Percentiles rank a stretch among this genome's conserved stretches.
Evolutionary conservation across 202 grass and related monocot species (phyloP).

Genomic region (Digitaria exilis): DNA sequence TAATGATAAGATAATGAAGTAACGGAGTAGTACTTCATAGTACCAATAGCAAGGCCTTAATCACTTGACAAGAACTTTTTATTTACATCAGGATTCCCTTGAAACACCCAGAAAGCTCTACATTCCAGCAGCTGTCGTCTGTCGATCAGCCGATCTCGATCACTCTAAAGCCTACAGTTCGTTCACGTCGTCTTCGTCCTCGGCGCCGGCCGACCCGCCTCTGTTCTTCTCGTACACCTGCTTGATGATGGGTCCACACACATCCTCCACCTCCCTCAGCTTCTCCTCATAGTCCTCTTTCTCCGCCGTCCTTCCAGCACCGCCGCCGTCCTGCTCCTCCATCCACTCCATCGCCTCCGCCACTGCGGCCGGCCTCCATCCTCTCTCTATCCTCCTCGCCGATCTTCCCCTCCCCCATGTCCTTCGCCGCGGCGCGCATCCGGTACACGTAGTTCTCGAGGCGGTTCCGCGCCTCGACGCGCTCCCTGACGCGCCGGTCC

Average conservation of each 20-base stretch:
- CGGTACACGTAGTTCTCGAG: slow-evolving; percentile 69
- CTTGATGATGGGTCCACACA: slow-evolving; percentile 54
- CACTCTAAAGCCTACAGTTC: slow-evolving; percentile 40
- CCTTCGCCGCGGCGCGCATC: slow-evolving; percentile 34
- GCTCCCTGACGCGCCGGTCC: slow-evolving; percentile 53
- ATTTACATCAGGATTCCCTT: background rate
- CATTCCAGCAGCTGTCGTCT: background rate
- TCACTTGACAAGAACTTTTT: background rate
- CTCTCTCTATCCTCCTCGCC: slow-evolving; percentile 51
- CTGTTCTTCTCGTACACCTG: slow-evolving; percentile 51
- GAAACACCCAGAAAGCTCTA: background rate
- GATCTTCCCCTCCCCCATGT: slow-evolving; percentile 39
- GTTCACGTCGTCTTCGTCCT: slow-evolving; percentile 49
- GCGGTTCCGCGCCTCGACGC: slow-evolving; percentile 49
- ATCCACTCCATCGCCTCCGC: slow-evolving; percentile 56
- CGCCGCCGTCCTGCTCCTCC: slow-evolving; percentile 41
- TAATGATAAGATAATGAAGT: background rate
- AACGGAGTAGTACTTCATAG: no score
- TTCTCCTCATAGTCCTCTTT: slow-evolving; percentile 57
- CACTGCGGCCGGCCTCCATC: slow-evolving; percentile 49
- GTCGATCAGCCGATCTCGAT: background rate
- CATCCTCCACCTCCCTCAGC: slow-evolving; percentile 52
- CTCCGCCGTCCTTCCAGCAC: slow-evolving; percentile 27
- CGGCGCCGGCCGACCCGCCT: background rate
- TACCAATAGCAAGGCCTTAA: background rate